Conservation (phyloP, 306 rosid species). For the Malus sylvestris region DNA sequence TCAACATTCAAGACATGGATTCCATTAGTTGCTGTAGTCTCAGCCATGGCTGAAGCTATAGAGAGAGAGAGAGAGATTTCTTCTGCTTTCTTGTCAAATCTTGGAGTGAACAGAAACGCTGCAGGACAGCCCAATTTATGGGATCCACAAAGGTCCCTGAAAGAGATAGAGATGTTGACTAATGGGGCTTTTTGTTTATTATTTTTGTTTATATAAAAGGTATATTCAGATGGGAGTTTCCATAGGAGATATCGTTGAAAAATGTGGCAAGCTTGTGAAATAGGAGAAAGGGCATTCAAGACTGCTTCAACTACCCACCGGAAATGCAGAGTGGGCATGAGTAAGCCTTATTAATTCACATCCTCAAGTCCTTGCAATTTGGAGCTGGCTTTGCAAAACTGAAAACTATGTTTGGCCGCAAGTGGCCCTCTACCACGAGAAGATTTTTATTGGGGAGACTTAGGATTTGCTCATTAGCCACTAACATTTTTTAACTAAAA, state of each 20-base stretch:
- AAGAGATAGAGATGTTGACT: slow-evolving; percentile 2
- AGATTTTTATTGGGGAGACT: no score
- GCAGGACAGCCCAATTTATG: slow-evolving; percentile 33
- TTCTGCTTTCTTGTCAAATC: not conserved
- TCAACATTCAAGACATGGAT: slow-evolving; percentile 32
- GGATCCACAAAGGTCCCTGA: slow-evolving; percentile 14
- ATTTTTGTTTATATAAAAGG: not conserved
- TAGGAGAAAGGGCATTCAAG: slow-evolving; percentile 22
- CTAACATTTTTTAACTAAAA: no score
- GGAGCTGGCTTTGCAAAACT: no score
- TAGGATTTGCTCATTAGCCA: no score
- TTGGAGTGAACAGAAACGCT: not conserved
- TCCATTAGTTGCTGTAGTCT: slow-evolving; percentile 27
- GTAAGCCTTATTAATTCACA: no score
- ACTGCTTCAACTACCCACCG: slow-evolving; percentile 49
- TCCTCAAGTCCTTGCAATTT: no score
- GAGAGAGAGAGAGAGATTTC: not conserved
- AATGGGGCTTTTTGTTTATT: not conserved
- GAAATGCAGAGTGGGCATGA: slow-evolving; percentile 26
- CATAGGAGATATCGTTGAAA: slow-evolving; percentile 33
- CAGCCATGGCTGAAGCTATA: slow-evolving; percentile 36
- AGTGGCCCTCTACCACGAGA: no score
- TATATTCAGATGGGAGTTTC: not conserved
- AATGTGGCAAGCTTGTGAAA: slow-evolving; percentile 6
- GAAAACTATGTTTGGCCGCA: no score